Base-by-base conservation (phyloP, 345 rosid genomes). In the Geranium brycei region DNA sequence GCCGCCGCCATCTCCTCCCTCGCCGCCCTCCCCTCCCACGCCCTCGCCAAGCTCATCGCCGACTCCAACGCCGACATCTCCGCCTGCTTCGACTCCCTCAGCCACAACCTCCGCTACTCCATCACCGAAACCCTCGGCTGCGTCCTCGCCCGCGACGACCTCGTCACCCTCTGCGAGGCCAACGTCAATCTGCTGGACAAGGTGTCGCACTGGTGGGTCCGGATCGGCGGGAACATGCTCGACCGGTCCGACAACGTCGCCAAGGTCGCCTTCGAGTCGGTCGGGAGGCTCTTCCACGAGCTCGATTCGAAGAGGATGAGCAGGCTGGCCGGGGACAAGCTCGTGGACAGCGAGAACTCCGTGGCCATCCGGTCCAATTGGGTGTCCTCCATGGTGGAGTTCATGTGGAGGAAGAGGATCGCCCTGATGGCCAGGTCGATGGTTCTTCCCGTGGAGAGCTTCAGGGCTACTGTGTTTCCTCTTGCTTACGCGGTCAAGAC, bases 261-360 rank as follows among this genome's bases (percentile, higher is more conserved):
- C 8, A 92, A 89, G 68, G 98, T 89, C 1, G 96, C 98, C 18
- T 89, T 89, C 65, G 98, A 92, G 75, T 92, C 98, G 8, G 87
- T 92, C 0, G 93, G 95, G 53, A 86, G 95, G 62, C 71, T 92
- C 64, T 92, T 92, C 72, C 93, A 86, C 69, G 97, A 92, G 81
- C 85, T 92, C 35, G 93, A 92, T 73, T 83, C 90, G 0, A 87
- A 92, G 78, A 75, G 96, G 64, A 91, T 91, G 98, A 87, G 92
- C 69, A 79, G 90, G 47, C 77, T 91, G 70, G 98, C 98, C 3
- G 98, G 98, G 1, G 98, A 91, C 77, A 91, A 89, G 87, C 86
- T 91, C 60, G 91, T 91, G 0, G 98, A 91, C 65, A 89, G 91
- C 40, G 98, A 91, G 73, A 91, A 91, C 72, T 89, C 96, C 5